phyloP scores from a whole-genome alignment of 2,329 filamentous ascomycete genomes.

The Celoporthe dispersa region DNA sequence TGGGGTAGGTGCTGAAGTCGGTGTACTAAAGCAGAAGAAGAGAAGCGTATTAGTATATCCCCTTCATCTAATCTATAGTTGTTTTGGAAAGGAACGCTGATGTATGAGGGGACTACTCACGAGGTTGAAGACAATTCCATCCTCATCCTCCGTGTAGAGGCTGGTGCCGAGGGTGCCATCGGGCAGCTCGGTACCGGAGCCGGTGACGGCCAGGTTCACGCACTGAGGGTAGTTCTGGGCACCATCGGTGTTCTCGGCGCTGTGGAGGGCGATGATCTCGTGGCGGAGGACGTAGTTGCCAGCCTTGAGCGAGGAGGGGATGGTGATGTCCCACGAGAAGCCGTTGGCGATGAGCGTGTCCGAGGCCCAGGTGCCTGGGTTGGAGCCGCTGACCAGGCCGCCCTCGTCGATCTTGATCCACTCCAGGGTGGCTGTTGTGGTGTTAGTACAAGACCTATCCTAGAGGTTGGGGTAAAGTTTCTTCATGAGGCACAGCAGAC shows the following conservation, averaged over 20 bases:
- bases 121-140: conserved; percentile 37
- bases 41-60: background rate
- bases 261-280: conserved; percentile 54
- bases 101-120: background rate
- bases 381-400: conserved; percentile 35
- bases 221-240: conserved; percentile 55
- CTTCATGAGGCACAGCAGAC: background rate
- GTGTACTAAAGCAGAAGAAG: conserved; percentile 27
- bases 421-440: conserved; percentile 32
- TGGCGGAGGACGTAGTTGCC: conserved; percentile 53
- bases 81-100: too few species aligned
- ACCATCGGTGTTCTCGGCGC: conserved; percentile 44
- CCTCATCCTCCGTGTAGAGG: conserved; percentile 33
- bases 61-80: background rate
- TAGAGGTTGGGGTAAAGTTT: background rate
- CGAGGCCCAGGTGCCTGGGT: conserved; percentile 40
- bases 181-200: conserved; percentile 39
- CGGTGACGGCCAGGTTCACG: conserved; percentile 49
- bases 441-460: background rate
- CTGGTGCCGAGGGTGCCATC: conserved; percentile 35
- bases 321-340: conserved; percentile 49
- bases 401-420: conserved; percentile 45
- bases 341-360: conserved; percentile 51
- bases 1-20: conserved; percentile 33
- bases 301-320: conserved; percentile 41